Evolutionary conservation across 129 eudicot species (phyloP), one percentile per base, ranked within the genome.

Genomic region (Flaveria ramosissima): DNA sequence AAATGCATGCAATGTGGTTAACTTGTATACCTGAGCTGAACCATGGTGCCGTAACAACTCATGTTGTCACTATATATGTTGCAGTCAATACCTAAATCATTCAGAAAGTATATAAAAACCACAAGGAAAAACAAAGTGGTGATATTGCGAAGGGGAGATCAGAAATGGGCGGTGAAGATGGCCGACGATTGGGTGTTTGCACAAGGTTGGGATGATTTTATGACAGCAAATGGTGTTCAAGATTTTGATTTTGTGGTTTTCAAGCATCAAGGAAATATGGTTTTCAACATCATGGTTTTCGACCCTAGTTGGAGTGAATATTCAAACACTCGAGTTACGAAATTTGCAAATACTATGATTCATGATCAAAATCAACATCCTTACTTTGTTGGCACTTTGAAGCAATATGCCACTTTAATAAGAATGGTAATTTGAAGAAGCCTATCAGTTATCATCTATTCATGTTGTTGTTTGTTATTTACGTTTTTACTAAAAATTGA

Each of bases 181-280:
- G 75, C 11, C 20, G 55, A 68, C 5, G 56, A 51, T 50, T 64
- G 73, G 71, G 65, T 56, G 56, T 73, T 80, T 59, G 79, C 47
- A 52, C 68, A 80, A 45, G 83, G 83, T 30, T 78, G 86, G 86
- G 68, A 83, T 20, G 21, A 11, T 6, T 83, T 78, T 61, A 70
- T 57, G 61, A 42, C 6, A 50, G 72, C 69, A 4, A 73, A 83
- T 17, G 69, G 69, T 19, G 74, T 83, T 24, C 30, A 78, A 68
- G 75, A 67, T 16, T 77, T 68, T 7, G 83, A 83, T 51, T 20
- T 83, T 59, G 39, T 83, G 69, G 63, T 83, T 12, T 83, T 83
- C 62, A 73, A 24, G 56, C 81, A 73, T 79, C 16, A 53, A 20
- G 74, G 72, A 17, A 15, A 69, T 15, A 9, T 78, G 50, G 77